phyloP scores from a whole-genome alignment of 1,284 basidiomycete species.

The Pseudozyma hubeiensis region DNA sequence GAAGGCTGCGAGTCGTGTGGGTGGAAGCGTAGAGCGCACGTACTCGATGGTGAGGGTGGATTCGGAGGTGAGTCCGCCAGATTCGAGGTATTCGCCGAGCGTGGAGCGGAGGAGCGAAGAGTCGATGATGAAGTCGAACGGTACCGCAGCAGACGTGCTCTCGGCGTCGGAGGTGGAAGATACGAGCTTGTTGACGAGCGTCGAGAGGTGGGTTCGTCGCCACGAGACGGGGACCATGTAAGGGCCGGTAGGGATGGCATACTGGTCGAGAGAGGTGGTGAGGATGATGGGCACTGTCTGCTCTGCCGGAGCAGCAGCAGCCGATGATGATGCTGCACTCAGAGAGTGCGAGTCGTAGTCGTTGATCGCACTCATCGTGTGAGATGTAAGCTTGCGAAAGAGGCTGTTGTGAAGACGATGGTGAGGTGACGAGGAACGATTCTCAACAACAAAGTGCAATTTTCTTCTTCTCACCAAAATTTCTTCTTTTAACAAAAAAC shows the following conservation, averaged over 20 bases:
- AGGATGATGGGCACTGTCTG: conserved; percentile 55
- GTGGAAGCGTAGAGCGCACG: conserved; percentile 89
- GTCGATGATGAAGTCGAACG: conserved; percentile 91
- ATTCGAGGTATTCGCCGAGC: conserved; percentile 81
- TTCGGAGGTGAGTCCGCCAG: conserved; percentile 78
- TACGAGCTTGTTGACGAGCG: conserved; percentile 94
- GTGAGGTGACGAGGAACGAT: not conserved
- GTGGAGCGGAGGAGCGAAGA: conserved; percentile 79
- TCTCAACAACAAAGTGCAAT: not conserved
- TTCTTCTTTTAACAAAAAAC: conserved; percentile 19
- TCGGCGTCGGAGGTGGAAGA: conserved; percentile 49
- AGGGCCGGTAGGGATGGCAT: conserved; percentile 87
- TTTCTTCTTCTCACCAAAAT: conserved; percentile 17
- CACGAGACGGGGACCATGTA: conserved; percentile 93
- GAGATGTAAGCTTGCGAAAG: not conserved
- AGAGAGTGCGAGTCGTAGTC: conserved; percentile 17
- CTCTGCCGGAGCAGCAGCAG: conserved; percentile 2
- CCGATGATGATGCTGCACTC: conserved; percentile 1
- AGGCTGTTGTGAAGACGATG: too few relatives aligned
- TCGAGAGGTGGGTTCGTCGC: conserved; percentile 95
- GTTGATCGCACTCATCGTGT: conserved; percentile 22
- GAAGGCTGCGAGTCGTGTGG: conserved; percentile 81
- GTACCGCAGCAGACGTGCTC: conserved; percentile 74
- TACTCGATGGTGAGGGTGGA: conserved; percentile 93
- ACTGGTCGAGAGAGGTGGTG: conserved; percentile 69